phyloP scores from a whole-genome alignment of 805 yeast species.

The Suhomyces prunicola region DNA sequence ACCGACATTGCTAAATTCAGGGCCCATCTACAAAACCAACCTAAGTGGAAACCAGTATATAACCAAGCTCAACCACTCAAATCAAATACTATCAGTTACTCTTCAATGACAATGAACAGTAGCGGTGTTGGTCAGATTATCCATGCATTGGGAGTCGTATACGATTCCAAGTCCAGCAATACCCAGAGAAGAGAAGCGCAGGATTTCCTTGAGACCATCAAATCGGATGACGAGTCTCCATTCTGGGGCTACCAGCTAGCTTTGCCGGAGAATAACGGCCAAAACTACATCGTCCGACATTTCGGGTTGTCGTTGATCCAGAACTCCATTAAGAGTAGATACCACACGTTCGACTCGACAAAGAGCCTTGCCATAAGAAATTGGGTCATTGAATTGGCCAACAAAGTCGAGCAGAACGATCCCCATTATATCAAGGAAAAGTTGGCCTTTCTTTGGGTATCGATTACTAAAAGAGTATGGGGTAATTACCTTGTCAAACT shows the following conservation, averaged over 20 bases:
- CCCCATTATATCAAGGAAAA: constrained; percentile 91
- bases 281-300: constrained; percentile 75
- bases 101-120: constrained; percentile 48
- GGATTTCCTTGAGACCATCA: constrained; percentile 68
- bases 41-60: too few relatives aligned
- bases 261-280: constrained; percentile 50
- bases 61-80: too few relatives aligned
- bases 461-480: constrained; percentile 88
- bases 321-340: constrained; percentile 60
- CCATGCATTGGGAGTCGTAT: constrained; percentile 71
- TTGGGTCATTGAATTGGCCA: constrained; percentile 82
- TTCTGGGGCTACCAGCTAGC: constrained; percentile 90
- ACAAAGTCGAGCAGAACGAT: constrained; percentile 56
- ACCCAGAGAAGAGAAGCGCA: constrained; percentile 54
- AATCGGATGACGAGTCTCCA: constrained; percentile 79
- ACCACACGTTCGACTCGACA: constrained; percentile 50
- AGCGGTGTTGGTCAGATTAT: constrained; percentile 71
- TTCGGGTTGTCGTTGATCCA: constrained; percentile 83
- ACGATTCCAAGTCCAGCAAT: constrained; percentile 63
- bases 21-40: background rate
- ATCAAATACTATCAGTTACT: too few relatives aligned
- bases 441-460: constrained; percentile 86
- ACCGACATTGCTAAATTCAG: background rate
- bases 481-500: constrained; percentile 58
- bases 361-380: constrained; percentile 67